Evolutionary conservation across 2,329 filamentous ascomycete genomes (phyloP).

Genomic region (Phoma sp.): DNA sequence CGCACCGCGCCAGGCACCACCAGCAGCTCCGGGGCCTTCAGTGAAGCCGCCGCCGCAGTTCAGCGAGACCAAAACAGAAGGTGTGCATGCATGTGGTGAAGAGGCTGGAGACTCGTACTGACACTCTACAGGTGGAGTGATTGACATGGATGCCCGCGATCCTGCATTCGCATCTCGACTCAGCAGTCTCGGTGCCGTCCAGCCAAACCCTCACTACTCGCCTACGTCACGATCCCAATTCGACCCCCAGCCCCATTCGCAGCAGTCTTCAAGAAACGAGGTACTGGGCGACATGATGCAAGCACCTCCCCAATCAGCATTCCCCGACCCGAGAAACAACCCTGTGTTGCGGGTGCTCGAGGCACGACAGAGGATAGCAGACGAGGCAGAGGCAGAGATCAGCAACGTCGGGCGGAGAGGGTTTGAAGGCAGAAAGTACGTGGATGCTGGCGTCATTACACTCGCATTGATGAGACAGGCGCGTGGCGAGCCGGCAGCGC

Average conservation of each 20-base stretch:
- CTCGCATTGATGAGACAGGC: constrained; percentile 42
- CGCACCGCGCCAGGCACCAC: constrained; percentile 35
- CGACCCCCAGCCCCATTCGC: constrained; percentile 40
- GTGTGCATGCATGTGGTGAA: constrained; percentile 29
- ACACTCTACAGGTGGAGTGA: constrained; percentile 46
- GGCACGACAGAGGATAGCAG: constrained; percentile 57
- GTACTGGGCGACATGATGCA: constrained; percentile 41
- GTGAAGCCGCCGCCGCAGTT: constrained; percentile 50
- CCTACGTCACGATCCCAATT: constrained; percentile 58
- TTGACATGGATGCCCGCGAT: constrained; percentile 66
- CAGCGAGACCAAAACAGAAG: constrained; percentile 46
- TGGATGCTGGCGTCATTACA: constrained; percentile 52
- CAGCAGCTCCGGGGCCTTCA: constrained; percentile 43
- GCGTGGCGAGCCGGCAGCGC: constrained; percentile 36
- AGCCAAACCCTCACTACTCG: constrained; percentile 63
- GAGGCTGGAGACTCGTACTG: not conserved
- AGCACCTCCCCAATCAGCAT: constrained; percentile 36
- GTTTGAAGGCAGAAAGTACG: constrained; percentile 51
- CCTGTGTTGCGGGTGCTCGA: constrained; percentile 62
- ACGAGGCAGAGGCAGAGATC: constrained; percentile 61
- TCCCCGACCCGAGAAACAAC: constrained; percentile 51
- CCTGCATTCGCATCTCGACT: constrained; percentile 81
- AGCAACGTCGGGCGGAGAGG: constrained; percentile 51
- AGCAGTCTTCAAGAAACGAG: constrained; percentile 10
- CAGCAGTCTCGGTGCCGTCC: constrained; percentile 65